phyloP scores from a whole-genome alignment of 768 basidiomycete species.

The Macrolepiota fuliginosa region DNA sequence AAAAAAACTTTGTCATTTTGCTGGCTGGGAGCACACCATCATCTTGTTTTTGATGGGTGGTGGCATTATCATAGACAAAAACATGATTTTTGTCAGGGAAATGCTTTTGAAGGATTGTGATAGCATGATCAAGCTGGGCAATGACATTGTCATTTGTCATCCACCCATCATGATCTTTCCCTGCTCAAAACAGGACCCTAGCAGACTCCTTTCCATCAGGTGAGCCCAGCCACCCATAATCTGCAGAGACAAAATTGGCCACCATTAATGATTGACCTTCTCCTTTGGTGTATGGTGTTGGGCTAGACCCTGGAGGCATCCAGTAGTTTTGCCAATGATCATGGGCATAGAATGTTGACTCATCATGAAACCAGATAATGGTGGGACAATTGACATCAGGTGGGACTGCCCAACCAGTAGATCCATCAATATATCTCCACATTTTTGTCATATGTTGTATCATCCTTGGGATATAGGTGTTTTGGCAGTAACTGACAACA shows the following conservation, averaged over 20 bases:
- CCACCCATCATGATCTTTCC: constrained; percentile 13
- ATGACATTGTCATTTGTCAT: constrained; percentile 4
- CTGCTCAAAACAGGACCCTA: background rate
- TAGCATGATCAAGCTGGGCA: background rate
- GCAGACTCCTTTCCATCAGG: constrained; percentile 14
- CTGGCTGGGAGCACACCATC: background rate
- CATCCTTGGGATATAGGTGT: constrained; percentile 19
- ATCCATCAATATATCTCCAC: too few relatives aligned
- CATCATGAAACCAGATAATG: constrained; percentile 33
- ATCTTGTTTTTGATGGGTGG: constrained; percentile 26
- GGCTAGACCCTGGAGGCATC: constrained; percentile 21
- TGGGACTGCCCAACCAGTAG: too few relatives aligned
- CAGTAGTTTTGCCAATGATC: constrained; percentile 27
- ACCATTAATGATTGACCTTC: constrained; percentile 39
- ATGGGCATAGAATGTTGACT: constrained; percentile 38
- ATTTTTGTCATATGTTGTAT: too few relatives aligned
- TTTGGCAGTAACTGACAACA: constrained; percentile 28
- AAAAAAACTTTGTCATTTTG: background rate
- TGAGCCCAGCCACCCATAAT: constrained; percentile 20
- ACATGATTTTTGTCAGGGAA: constrained; percentile 27
- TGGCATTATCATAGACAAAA: constrained; percentile 19
- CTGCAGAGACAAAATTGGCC: constrained; percentile 32
- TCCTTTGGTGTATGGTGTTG: constrained; percentile 32
- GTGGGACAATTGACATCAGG: too few relatives aligned
- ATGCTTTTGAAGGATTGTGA: background rate